phyloP scores from a whole-genome alignment of 208 protist species.

The Trypanosoma congolense region DNA sequence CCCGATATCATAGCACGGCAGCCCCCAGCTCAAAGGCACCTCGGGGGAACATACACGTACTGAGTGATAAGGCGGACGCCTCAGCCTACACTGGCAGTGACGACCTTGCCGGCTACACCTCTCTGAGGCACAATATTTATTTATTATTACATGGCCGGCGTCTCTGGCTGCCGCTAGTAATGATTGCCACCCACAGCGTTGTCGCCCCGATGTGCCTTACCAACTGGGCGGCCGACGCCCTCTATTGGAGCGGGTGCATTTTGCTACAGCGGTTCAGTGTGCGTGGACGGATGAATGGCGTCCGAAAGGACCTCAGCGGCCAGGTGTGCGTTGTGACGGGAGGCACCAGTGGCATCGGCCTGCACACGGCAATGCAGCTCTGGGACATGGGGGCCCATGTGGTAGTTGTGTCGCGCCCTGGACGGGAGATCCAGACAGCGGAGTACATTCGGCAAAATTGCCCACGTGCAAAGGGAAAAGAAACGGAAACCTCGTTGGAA shows the following conservation, averaged over 20 bases:
- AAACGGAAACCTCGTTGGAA: slow-evolving; percentile 28
- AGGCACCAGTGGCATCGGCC: slow-evolving; percentile 70
- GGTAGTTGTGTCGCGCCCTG: slow-evolving; percentile 42
- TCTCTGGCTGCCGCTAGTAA: slow-evolving; percentile 52
- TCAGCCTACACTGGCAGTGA: slow-evolving; percentile 44
- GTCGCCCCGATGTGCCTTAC: slow-evolving; percentile 24
- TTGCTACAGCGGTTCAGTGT: slow-evolving; percentile 61
- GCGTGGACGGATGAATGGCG: slow-evolving; percentile 41
- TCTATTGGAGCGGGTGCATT: slow-evolving; percentile 44
- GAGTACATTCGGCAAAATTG: slow-evolving; percentile 41
- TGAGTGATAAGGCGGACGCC: slow-evolving; percentile 59
- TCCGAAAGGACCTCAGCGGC: slow-evolving; percentile 51
- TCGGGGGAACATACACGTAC: slow-evolving; percentile 27
- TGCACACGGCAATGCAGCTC: slow-evolving; percentile 69
- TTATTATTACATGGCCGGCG: slow-evolving; percentile 59
- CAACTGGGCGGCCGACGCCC: slow-evolving; percentile 19
- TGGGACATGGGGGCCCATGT: slow-evolving; percentile 61
- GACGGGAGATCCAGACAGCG: slow-evolving; percentile 42
- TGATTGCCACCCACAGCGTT: slow-evolving; percentile 34
- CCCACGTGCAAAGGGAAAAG: background rate
- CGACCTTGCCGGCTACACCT: slow-evolving; percentile 60
- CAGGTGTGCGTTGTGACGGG: slow-evolving; percentile 69
- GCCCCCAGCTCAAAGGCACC: background rate
- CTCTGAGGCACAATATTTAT: slow-evolving; percentile 40
- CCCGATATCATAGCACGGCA: slow-evolving; percentile 11